phyloP scores from a whole-genome alignment of 164 flowering plant species.

The Kalanchoe fedtschenkoi region DNA sequence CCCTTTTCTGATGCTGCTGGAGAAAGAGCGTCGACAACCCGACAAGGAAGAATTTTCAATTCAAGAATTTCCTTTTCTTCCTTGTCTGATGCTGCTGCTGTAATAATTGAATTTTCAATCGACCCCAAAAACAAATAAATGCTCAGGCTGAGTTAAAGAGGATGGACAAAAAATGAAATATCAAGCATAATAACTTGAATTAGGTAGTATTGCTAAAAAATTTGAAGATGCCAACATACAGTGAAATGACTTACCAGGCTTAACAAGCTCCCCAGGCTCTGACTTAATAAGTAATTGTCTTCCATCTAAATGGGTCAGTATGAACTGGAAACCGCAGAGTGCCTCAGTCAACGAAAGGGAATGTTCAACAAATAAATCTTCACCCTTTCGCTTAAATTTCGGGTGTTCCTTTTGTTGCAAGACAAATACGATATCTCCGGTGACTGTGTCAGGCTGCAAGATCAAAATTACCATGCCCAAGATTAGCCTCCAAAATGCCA shows the following conservation, averaged over 20 bases:
- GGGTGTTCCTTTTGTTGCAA: constrained; percentile 63
- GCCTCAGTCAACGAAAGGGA: constrained; percentile 46
- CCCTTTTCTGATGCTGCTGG: too few species aligned
- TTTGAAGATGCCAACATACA: background rate
- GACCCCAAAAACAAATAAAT: too few species aligned
- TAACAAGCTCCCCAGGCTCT: constrained; percentile 55
- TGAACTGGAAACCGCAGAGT: constrained; percentile 58
- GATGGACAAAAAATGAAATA: background rate
- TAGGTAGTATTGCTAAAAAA: background rate
- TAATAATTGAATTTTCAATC: too few species aligned
- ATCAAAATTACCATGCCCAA: background rate
- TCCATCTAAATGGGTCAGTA: constrained; percentile 44
- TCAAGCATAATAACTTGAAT: background rate
- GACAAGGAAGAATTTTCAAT: too few species aligned
- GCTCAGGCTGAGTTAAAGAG: too few species aligned
- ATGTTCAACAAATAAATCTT: constrained; percentile 48
- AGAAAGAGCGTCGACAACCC: too few species aligned
- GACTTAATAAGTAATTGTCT: constrained; percentile 60
- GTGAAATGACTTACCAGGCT: constrained; percentile 13
- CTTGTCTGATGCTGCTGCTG: too few species aligned
- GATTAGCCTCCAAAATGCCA: background rate
- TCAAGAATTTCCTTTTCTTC: too few species aligned
- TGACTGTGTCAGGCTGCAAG: constrained; percentile 50
- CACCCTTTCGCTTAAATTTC: constrained; percentile 50
- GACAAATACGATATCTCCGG: constrained; percentile 60